These are phyloP conservation scores for Syncephalastrum sp. DNA, from an alignment of 371 early-diverging fungal species.

Conservation along the genomic window DNA sequence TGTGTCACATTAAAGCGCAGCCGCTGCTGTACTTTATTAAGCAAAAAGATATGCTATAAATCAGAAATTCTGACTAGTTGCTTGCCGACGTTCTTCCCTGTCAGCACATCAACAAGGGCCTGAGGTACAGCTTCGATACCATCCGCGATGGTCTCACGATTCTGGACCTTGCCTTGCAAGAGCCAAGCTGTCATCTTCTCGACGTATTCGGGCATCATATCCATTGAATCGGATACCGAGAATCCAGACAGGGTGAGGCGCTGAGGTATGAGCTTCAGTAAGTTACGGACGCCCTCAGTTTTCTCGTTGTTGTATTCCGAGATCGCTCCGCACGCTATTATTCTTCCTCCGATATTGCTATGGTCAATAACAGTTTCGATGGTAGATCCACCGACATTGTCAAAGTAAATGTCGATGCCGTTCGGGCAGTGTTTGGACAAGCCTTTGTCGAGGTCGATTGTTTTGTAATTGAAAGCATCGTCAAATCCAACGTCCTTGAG, in stretches of 20 bases:
- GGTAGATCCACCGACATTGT: conserved; percentile 72
- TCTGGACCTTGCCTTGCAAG: conserved; percentile 66
- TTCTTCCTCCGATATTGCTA: conserved; percentile 36
- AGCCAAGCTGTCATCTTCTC: conserved; percentile 65
- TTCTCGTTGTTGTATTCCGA: conserved; percentile 58
- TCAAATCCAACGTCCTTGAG: conserved; percentile 66
- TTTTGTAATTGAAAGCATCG: conserved; percentile 84
- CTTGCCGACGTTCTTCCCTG: conserved; percentile 87
- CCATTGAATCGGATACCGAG: conserved; percentile 7
- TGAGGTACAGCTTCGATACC: conserved; percentile 82
- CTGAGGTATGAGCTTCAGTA: conserved; percentile 3
- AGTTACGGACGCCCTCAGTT: conserved; percentile 31
- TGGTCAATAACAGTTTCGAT: conserved; percentile 60
- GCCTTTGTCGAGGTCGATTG: conserved; percentile 42
- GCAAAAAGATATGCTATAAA: conserved; percentile 12
- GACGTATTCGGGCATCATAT: conserved; percentile 53
- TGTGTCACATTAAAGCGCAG: no score
- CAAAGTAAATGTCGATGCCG: conserved; percentile 76
- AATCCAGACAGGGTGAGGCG: no score
- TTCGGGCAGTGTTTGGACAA: conserved; percentile 53
- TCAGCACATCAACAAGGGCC: conserved; percentile 73
- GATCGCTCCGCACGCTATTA: conserved; percentile 67
- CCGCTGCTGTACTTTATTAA: no score
- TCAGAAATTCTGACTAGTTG: conserved; percentile 71
- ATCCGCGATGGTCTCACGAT: conserved; percentile 60